phyloP scores from a whole-genome alignment of 2,329 filamentous ascomycete species.

The Juglanconis oblonga region DNA sequence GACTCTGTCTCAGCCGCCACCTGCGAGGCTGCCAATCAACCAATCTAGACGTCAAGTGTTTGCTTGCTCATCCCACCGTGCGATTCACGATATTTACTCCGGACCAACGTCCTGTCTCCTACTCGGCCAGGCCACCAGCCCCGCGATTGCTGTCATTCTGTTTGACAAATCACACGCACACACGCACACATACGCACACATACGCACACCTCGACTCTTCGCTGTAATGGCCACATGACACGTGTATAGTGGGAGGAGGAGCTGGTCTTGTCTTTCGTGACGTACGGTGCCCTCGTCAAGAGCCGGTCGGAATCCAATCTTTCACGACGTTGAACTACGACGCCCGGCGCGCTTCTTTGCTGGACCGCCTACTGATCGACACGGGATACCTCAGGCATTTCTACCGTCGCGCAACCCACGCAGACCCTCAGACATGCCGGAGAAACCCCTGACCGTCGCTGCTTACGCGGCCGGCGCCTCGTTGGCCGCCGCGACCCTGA shows the following conservation, averaged over 20 bases:
- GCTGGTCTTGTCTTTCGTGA: neutral
- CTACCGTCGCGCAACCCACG: neutral
- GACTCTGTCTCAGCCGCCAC: neutral
- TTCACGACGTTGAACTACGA: neutral
- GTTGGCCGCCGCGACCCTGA: constrained; percentile 87
- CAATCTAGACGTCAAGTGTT: no score
- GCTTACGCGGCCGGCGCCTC: constrained; percentile 95
- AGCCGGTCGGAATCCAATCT: neutral
- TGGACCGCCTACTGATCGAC: neutral
- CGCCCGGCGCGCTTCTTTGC: constrained; percentile 3
- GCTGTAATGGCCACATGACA: neutral
- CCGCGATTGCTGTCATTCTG: no score
- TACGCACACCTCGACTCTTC: neutral
- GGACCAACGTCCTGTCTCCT: no score
- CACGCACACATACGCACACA: no score
- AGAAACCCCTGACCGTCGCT: constrained; percentile 78
- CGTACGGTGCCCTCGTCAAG: neutral
- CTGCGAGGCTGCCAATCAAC: neutral
- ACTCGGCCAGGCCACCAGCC: no score
- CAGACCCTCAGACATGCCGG: constrained; percentile 60
- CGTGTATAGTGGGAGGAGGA: neutral
- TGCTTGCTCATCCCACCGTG: no score
- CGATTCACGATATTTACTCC: no score
- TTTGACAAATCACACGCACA: no score
- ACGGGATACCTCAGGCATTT: neutral